Evolutionary conservation across 768 basidiomycete species (phyloP).

Genomic region (Termitomyces sp.): DNA sequence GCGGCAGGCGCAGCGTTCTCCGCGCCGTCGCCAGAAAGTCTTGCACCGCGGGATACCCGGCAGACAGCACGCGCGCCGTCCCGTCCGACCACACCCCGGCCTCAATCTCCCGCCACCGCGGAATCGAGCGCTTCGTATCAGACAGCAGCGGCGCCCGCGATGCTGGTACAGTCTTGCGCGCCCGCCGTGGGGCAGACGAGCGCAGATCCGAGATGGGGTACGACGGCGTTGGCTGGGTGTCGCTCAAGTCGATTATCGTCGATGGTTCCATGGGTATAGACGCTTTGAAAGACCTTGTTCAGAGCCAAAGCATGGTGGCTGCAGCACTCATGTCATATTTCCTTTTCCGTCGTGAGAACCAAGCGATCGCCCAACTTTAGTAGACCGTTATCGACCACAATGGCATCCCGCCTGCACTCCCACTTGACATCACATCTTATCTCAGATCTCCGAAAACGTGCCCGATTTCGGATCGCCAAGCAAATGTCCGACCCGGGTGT

Average conservation of each 20-base stretch:
- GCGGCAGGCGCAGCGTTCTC: conserved; percentile 30
- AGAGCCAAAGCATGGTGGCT: conserved; percentile 25
- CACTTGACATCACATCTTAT: conserved; percentile 23
- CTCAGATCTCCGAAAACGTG: conserved; percentile 19
- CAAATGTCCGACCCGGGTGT: not conserved
- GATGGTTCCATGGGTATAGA: not conserved
- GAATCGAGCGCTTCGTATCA: conserved; percentile 18
- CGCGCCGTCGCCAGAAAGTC: conserved; percentile 40
- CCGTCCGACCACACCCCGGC: conserved; percentile 37
- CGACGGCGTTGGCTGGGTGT: conserved; percentile 16
- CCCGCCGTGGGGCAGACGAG: conserved; percentile 15
- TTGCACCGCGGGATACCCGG: conserved; percentile 43
- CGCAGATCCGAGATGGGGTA: conserved; percentile 36
- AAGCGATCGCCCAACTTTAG: conserved; percentile 7
- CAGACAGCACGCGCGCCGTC: conserved; percentile 34
- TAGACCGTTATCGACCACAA: too few relatives aligned
- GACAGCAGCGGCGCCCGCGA: conserved; percentile 5
- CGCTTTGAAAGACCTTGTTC: conserved; percentile 7
- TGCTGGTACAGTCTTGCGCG: conserved; percentile 7
- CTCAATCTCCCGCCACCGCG: conserved; percentile 22
- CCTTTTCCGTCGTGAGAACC: conserved; percentile 26
- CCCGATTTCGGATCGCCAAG: conserved; percentile 19
- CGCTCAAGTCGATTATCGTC: too few relatives aligned
- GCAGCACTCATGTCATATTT: conserved; percentile 22
- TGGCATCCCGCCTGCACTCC: too few relatives aligned